A percentile compares a stretch with the other conserved stretches of the same genome.
Conservation (phyloP, 176 grass and related monocot genomes). For the Eremochloa ophiuroides region DNA sequence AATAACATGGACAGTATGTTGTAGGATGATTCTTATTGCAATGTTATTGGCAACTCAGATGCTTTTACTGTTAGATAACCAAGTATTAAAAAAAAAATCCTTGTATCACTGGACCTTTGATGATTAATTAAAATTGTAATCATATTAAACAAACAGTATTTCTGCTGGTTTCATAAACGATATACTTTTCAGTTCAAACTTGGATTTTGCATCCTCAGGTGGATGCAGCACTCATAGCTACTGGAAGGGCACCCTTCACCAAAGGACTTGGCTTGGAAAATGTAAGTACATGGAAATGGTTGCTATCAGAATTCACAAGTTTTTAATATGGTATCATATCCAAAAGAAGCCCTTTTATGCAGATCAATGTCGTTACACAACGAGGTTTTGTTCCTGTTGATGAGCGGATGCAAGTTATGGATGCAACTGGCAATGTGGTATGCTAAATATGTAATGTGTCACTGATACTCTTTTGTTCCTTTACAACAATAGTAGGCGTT, state of each 20-base stretch:
- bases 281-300: slow-evolving; percentile 41
- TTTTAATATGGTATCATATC: background rate
- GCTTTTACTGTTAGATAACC: background rate
- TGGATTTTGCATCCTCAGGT: slow-evolving; percentile 43
- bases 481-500: background rate
- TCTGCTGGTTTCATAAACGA: background rate
- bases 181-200: background rate
- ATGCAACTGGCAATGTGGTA: slow-evolving; percentile 82
- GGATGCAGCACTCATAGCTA: slow-evolving; percentile 95
- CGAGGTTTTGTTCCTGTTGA: slow-evolving; percentile 94
- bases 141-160: background rate
- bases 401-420: slow-evolving; percentile 82
- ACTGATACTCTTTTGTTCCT: background rate
- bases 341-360: slow-evolving; percentile 26
- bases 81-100: background rate
- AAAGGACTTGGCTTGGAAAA: slow-evolving; percentile 98
- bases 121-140: background rate
- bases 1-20: background rate
- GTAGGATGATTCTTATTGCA: background rate
- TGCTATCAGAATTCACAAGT: background rate
- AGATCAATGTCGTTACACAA: slow-evolving; percentile 85
- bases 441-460: background rate
- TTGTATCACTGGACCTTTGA: background rate
- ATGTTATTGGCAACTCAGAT: background rate
- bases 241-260: slow-evolving; percentile 92